These are phyloP conservation scores for Oenanthe sinensis DNA, from an alignment of 129 eudicot genomes.

Conservation along the genomic window DNA sequence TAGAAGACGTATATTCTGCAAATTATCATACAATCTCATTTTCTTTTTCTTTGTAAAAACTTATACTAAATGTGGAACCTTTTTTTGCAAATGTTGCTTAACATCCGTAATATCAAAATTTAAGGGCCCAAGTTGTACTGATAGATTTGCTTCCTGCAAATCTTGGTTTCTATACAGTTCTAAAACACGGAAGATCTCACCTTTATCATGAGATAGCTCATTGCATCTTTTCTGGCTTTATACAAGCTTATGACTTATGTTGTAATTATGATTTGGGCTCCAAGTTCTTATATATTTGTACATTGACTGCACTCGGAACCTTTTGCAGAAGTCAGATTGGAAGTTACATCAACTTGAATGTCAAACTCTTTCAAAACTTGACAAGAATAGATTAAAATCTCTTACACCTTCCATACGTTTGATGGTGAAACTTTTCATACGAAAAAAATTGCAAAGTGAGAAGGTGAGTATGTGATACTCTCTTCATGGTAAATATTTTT, in stretches of 20 bases:
- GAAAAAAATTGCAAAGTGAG: slow-evolving; percentile 57
- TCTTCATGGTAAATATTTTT: background rate
- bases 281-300: background rate
- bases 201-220: background rate
- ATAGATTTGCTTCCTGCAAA: background rate
- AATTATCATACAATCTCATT: background rate
- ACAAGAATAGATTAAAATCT: slow-evolving; percentile 49
- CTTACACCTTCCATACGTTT: slow-evolving; percentile 82
- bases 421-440: slow-evolving; percentile 69
- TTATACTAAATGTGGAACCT: background rate
- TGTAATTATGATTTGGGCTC: background rate
- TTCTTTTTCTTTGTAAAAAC: background rate
- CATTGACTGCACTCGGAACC: slow-evolving; percentile 10
- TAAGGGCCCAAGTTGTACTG: background rate
- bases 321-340: slow-evolving; percentile 80
- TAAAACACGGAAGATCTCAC: background rate
- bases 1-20: background rate
- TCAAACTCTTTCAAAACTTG: slow-evolving; percentile 53
- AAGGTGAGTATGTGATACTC: slow-evolving; percentile 36
- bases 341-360: slow-evolving; percentile 80
- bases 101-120: background rate
- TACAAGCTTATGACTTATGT: slow-evolving; percentile 1
- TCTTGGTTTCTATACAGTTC: background rate
- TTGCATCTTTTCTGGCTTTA: background rate
- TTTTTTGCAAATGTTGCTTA: background rate